phyloP scores from a whole-genome alignment of 73 alveolate species.

The Paramecium primaurelia region DNA sequence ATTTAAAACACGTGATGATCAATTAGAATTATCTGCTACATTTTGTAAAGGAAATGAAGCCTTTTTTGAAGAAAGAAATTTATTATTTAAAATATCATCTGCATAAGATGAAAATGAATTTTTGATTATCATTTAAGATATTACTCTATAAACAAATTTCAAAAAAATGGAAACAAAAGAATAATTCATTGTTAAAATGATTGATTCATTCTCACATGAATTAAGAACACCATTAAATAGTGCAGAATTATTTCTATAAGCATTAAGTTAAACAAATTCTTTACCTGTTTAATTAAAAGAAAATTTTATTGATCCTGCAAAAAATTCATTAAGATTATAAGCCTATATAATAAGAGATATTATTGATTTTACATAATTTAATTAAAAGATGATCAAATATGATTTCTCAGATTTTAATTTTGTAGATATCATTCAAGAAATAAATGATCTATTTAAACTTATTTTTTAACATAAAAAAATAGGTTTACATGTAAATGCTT shows the following conservation, averaged over 20 bases:
- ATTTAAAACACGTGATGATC: neutral
- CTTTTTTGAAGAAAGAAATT: neutral
- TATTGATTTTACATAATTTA: constrained; percentile 5
- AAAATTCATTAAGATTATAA: constrained; percentile 7
- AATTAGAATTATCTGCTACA: neutral
- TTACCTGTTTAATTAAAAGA: neutral
- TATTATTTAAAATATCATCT: neutral
- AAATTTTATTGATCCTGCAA: constrained; percentile 17
- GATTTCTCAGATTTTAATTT: neutral
- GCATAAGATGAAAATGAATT: neutral
- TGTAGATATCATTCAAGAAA: neutral
- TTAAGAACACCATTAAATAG: constrained; percentile 38
- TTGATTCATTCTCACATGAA: constrained; percentile 24
- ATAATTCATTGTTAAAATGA: constrained; percentile 3
- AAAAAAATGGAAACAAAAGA: neutral
- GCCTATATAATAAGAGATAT: constrained; percentile 9
- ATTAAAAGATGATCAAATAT: neutral
- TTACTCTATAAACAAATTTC: neutral
- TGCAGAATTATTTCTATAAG: neutral
- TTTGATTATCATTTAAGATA: neutral
- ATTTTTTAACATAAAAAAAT: neutral
- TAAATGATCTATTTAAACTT: neutral
- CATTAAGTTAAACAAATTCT: neutral
- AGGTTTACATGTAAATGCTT: neutral
- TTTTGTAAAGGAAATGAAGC: constrained; percentile 28